These are phyloP conservation scores for Venturiaceae sp. DNA, from an alignment of 2,329 filamentous ascomycete species.

Conservation along the genomic window DNA sequence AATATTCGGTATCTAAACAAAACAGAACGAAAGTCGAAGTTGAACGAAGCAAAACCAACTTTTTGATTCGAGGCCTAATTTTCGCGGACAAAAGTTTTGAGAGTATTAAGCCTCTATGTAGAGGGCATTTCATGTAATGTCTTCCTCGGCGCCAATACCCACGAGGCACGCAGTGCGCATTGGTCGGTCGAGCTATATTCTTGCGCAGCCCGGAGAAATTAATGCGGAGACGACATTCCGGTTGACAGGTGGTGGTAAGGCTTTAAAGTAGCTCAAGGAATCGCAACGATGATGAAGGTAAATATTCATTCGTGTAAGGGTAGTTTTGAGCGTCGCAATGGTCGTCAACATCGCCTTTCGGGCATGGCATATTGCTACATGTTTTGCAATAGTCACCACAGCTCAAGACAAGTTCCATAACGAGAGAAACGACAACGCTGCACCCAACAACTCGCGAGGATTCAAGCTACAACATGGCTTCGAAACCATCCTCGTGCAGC, in stretches of 20 bases:
- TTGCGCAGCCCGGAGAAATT: not conserved
- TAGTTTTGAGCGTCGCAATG: not conserved
- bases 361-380: not conserved
- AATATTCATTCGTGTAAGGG: not conserved
- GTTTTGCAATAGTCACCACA: not conserved
- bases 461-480: constrained; percentile 28
- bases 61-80: too few species aligned
- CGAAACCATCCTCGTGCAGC: constrained; percentile 28
- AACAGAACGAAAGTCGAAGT: too few species aligned
- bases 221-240: not conserved
- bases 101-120: too few species aligned
- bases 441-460: constrained; percentile 16
- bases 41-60: too few species aligned
- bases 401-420: not conserved
- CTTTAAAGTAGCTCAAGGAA: not conserved
- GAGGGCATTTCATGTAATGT: not conserved
- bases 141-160: not conserved
- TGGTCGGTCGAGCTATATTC: not conserved
- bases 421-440: not conserved
- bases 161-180: not conserved
- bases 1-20: too few species aligned
- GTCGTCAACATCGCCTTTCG: not conserved
- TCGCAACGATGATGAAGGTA: not conserved
- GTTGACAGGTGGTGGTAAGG: not conserved
- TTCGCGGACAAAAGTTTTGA: too few species aligned